Base-by-base conservation (phyloP, 2,329 filamentous ascomycete species). In the Parastagonospora avenae region DNA sequence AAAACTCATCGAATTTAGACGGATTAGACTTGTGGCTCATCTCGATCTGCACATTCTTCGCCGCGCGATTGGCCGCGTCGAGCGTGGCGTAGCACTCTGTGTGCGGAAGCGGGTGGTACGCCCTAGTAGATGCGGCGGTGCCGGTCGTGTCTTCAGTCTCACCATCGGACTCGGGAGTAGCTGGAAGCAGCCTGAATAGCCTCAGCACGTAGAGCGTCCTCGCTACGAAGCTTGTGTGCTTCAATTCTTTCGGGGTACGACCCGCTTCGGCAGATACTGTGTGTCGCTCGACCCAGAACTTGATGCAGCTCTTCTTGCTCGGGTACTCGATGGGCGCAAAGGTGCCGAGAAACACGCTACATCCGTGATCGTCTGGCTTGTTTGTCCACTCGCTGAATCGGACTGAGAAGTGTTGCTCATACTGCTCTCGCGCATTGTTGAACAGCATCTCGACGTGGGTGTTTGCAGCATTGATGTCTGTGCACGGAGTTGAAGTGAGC, bases 21-120 rank as follows among this genome's bases (percentile, higher is more conserved):
- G 55, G 50, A 6, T 58, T 35, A 32, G 50, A 48, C 38, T 63
- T 48, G 24, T 66, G 63, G 29, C 59, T 63, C 6, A 72, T 46
- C 15, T 62, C 50, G 8, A 70, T 46, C 27, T 72, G 67, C 6
- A 70, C 45, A 4, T 47, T 46, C 15, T 50, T 46, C 2, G 69
- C 69, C 10, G 66, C 63, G 11, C 54, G 55, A 37, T 72, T 71
- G 1, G 67, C 69, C 1, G 47, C 42, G n/a, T 46, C 32, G 1
- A 64, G 49, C 1, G 55, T 58, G 1, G 66, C 70, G 43, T 70
- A 66, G 7, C 64, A 10, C 24, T 68, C 63, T 0, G 57, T 49
- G 12, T 54, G 42, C 0, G 48, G 48, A 4, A 64, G 46, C 1
- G 57, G 38, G 5, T 59, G 48, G 35, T 57, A 48, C 4, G 46